Base-by-base conservation (phyloP, 306 rosid species). In the Gastrolobium bilobum region DNA sequence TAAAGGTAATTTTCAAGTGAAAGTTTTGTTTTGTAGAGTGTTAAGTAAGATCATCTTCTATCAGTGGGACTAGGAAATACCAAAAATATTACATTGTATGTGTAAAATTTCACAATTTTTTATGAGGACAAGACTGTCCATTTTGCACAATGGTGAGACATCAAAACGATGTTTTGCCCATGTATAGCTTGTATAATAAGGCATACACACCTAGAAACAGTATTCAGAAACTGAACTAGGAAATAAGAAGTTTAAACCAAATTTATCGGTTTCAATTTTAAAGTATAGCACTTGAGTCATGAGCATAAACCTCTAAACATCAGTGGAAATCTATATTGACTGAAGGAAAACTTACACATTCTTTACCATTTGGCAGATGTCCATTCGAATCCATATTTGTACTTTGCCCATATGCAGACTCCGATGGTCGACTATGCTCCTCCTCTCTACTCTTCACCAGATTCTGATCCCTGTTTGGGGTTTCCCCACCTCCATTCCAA, bases 301-400 rank as follows among this genome's bases (percentile, higher is more conserved):
- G 48, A 61, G 40, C 71, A 68, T 39, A 54, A 39, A 74, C 35
- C 54, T 34, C 11, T 20, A 51, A 73, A 62, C 71, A 78, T 61
- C 1, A 3, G 74, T 3, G 35, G 38, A 52, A 66, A 58, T 57
- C 46, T 6, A 53, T 7, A 52, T 50, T 62, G 51, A 53, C 75
- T 11, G 78, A 81, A 54, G 40, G 76, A 61, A 61, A 85, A 78
- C 90, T 89, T 88, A 92, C 97, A 56, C 75, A 75, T 76, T 88
- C 86, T 63, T 79, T 79, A 67, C 84, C 90, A 79, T 91, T 87
- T 65, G 50, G 42, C 74, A 63, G 79, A 69, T 80, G 84, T 56
- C 85, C 80, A 70, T 69, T 78, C 10, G 58, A 82, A 75, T 57
- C 75, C 58, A 63, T 68, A 64, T 59, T 61, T 33, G 43, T 62